Percentiles rank a stretch among this genome's conserved stretches.
Conservation (phyloP, 73 alveolate species). For the Uronychia setigera region DNA sequence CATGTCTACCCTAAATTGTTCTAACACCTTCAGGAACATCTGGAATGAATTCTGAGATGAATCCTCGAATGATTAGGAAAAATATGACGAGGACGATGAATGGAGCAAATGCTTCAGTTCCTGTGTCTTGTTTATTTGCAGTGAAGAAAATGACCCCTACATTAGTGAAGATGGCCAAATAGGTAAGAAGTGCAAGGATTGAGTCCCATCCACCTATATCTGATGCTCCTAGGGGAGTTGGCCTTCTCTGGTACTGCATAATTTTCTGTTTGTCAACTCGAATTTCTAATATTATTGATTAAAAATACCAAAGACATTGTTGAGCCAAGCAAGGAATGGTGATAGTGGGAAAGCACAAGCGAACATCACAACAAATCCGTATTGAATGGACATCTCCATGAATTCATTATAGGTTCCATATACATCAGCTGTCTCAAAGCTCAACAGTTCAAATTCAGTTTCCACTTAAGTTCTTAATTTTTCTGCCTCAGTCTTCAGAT, state of each 20-base stretch:
- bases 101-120: background rate
- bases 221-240: slow-evolving; percentile 21
- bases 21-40: background rate
- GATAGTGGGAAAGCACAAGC: slow-evolving; percentile 82
- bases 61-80: background rate
- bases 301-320: slow-evolving; percentile 35
- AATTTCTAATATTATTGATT: slow-evolving; percentile 33
- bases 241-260: slow-evolving; percentile 5
- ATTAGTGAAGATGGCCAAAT: slow-evolving; percentile 15
- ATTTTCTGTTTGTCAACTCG: slow-evolving; percentile 44
- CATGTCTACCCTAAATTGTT: background rate
- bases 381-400: slow-evolving; percentile 68
- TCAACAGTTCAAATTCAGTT: background rate
- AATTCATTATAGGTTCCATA: slow-evolving; percentile 47
- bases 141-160: slow-evolving; percentile 15
- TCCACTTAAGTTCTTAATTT: background rate
- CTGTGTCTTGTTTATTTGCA: background rate
- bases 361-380: slow-evolving; percentile 79
- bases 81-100: background rate
- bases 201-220: slow-evolving; percentile 15
- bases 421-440: slow-evolving; percentile 5
- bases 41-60: background rate
- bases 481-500: background rate
- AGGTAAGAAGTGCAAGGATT: background rate
- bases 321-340: slow-evolving; percentile 68